A percentile compares a stretch with the other conserved stretches of the same genome.
Conservation (phyloP, 768 basidiomycete genomes). For the Pisolithus marmoratus region DNA sequence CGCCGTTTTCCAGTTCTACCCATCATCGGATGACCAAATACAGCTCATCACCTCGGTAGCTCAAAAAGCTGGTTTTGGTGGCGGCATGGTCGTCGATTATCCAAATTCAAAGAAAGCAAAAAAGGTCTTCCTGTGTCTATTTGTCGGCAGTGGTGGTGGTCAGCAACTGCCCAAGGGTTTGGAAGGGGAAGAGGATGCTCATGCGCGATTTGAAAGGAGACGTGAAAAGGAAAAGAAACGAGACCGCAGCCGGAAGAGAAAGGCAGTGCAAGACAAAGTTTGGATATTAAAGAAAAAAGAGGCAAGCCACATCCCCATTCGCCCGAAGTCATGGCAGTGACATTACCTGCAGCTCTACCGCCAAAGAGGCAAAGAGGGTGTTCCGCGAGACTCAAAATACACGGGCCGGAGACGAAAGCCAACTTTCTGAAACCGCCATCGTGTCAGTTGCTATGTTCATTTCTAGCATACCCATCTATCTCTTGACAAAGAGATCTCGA, state of each 20-base stretch:
- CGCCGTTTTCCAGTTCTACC: constrained; percentile 92
- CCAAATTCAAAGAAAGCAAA: constrained; percentile 94
- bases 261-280: constrained; percentile 67
- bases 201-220: constrained; percentile 70
- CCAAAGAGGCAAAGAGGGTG: constrained; percentile 76
- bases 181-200: constrained; percentile 59
- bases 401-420: constrained; percentile 86
- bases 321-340: constrained; percentile 1
- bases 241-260: constrained; percentile 62
- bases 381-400: constrained; percentile 82
- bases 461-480: constrained; percentile 16
- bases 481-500: constrained; percentile 35
- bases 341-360: constrained; percentile 58
- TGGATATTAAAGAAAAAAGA: constrained; percentile 99
- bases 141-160: constrained; percentile 73
- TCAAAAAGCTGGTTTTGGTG: constrained; percentile 93
- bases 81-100: constrained; percentile 94
- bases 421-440: constrained; percentile 51
- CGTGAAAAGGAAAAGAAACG: constrained; percentile 60
- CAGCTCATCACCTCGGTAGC: constrained; percentile 91
- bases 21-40: constrained; percentile 94
- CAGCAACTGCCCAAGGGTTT: constrained; percentile 74
- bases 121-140: constrained; percentile 91
- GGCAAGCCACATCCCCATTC: constrained; percentile 37
- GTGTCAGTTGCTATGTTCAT: constrained; percentile 6